Evolutionary conservation across 2,329 filamentous ascomycete species (phyloP).

Genomic region (Fusarium sororula): DNA sequence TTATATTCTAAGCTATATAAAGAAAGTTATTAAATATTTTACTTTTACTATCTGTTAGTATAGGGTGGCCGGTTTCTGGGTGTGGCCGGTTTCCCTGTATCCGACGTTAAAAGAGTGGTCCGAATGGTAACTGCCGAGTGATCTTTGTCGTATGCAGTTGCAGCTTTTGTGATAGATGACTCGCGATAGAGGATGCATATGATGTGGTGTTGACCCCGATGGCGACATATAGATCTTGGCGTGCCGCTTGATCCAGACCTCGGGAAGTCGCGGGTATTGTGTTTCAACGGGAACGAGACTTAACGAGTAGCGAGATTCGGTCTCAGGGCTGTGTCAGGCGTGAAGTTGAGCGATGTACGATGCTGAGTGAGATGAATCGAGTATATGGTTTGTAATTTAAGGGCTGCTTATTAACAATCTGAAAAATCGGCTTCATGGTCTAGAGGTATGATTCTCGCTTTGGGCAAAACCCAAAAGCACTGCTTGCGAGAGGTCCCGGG

Average conservation of each 20-base stretch:
- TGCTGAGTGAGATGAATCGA: fast-evolving
- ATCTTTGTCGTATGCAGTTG: neutral
- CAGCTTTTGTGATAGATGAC: neutral
- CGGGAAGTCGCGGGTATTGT: neutral
- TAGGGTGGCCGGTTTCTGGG: no score
- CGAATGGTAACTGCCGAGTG: neutral
- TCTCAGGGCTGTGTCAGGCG: neutral
- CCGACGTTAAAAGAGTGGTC: neutral
- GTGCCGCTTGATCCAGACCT: neutral
- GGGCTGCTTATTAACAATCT: neutral
- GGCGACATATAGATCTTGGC: neutral
- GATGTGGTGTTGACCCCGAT: neutral
- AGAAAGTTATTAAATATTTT: no score
- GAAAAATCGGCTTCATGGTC: constrained; percentile 26
- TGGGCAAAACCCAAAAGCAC: neutral
- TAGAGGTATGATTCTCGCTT: constrained; percentile 35
- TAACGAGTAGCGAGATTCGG: neutral
- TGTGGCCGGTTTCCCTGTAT: no score
- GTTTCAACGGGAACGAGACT: neutral
- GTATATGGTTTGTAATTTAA: fast-evolving
- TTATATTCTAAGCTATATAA: no score
- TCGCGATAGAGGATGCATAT: neutral
- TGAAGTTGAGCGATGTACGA: neutral
- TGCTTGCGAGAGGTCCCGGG: constrained; percentile 55
- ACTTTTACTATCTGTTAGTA: no score